Percentiles rank a stretch among this genome's conserved stretches.
phyloP scores from a whole-genome alignment of 2,329 filamentous ascomycete genomes.

The Botrytis deweyae region DNA sequence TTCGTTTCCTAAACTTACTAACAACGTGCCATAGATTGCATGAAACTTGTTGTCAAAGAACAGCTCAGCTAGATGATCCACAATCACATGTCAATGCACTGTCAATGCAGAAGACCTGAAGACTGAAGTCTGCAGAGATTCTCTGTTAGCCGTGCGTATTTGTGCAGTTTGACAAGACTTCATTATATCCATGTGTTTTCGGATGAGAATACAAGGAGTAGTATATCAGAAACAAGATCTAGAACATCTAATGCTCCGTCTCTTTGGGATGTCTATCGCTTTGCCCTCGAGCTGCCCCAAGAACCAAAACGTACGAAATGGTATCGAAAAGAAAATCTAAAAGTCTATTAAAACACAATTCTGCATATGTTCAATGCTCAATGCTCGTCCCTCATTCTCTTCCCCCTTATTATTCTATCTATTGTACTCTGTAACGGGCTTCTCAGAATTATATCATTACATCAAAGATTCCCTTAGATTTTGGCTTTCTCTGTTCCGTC shows the following conservation, averaged over 20 bases:
- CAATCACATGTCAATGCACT: conserved; percentile 16
- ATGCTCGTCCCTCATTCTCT: neutral
- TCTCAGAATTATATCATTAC: neutral
- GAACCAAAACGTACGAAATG: neutral
- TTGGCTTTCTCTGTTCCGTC: conserved; percentile 24
- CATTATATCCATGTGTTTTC: neutral
- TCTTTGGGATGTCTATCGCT: neutral
- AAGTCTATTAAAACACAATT: conserved; percentile 10
- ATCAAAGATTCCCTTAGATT: conserved; percentile 7
- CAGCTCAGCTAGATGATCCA: conserved; percentile 17
- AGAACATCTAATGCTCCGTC: neutral
- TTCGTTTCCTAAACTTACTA: neutral
- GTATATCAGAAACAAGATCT: neutral
- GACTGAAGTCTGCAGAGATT: neutral
- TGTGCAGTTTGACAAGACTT: neutral
- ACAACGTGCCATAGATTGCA: neutral
- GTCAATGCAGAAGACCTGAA: neutral
- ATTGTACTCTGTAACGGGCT: neutral
- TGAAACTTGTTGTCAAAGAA: conserved; percentile 14
- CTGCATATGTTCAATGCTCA: neutral
- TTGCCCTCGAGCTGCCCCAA: neutral
- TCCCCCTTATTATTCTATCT: no score
- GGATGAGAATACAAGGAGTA: neutral
- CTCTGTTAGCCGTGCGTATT: neutral
- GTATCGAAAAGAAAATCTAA: conserved; percentile 1